A percentile compares a stretch with the other conserved stretches of the same genome.
These are phyloP conservation scores for Pseudonitzschia multistriata DNA, from an alignment of 108 stramenopile genomes.

Conservation along the genomic window DNA sequence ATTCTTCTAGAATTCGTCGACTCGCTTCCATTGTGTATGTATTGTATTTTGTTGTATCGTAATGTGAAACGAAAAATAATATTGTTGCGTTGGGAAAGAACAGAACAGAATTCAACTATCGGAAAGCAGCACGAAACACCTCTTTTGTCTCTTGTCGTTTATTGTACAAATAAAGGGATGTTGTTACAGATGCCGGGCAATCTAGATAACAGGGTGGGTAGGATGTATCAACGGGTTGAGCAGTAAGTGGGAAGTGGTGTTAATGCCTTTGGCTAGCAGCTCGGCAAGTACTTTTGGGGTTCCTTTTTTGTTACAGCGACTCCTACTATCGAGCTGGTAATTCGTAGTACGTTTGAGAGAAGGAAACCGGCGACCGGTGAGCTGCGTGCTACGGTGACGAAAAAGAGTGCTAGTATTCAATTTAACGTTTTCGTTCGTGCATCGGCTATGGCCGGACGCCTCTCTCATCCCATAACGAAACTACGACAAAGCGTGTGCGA, in stretches of 20 bases:
- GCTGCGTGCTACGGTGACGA: too few relatives aligned
- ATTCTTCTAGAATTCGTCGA: slow-evolving; percentile 35
- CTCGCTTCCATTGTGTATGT: slow-evolving; percentile 17
- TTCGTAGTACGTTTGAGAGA: not conserved
- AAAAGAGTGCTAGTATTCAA: too few relatives aligned
- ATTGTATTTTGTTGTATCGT: slow-evolving; percentile 1
- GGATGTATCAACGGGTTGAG: not conserved
- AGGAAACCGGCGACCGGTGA: not conserved
- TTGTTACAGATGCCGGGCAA: not conserved
- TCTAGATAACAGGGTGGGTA: too few relatives aligned
- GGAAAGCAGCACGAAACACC: not conserved
- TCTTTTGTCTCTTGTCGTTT: not conserved
- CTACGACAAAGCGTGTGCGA: not conserved
- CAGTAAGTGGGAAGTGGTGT: not conserved
- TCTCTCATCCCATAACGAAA: not conserved
- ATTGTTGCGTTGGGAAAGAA: not conserved
- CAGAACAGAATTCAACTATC: not conserved
- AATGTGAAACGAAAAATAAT: not conserved
- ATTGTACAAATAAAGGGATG: not conserved
- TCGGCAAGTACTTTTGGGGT: not conserved
- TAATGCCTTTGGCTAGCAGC: not conserved
- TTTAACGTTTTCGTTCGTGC: too few relatives aligned
- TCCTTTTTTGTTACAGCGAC: not conserved
- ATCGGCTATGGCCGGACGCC: too few relatives aligned
- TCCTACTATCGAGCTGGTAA: too few relatives aligned